phyloP scores from a whole-genome alignment of 2,329 filamentous ascomycete genomes.

The Cladosporium colombiae region DNA sequence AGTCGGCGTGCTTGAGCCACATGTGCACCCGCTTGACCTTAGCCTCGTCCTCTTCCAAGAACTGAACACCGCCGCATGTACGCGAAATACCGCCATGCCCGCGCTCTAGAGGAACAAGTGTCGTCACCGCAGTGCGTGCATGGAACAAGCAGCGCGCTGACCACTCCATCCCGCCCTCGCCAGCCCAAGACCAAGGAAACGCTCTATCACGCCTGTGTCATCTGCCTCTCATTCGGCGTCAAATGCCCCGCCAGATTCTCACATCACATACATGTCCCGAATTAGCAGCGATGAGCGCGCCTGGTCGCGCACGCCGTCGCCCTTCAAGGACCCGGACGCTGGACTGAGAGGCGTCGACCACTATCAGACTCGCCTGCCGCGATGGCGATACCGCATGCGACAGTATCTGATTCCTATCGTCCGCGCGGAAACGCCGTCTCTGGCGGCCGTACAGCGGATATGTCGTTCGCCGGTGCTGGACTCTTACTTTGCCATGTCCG shows the following conservation, averaged over 20 bases:
- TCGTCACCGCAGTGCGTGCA: slow-evolving; percentile 6
- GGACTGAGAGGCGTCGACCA: slow-evolving; percentile 75
- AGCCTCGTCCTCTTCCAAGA: neutral
- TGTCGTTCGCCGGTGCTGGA: slow-evolving; percentile 83
- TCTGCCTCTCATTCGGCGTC: slow-evolving; percentile 9
- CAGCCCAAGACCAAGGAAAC: neutral
- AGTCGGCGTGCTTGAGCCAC: slow-evolving; percentile 2
- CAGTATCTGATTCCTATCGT: slow-evolving; percentile 81
- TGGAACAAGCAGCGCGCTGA: neutral
- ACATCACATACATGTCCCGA: slow-evolving; percentile 15
- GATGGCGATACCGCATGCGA: slow-evolving; percentile 85
- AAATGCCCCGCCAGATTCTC: slow-evolving; percentile 13
- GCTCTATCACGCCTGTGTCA: neutral
- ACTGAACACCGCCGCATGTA: neutral
- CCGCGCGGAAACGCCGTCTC: slow-evolving; percentile 91
- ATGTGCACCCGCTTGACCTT: neutral
- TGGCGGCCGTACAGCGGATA: slow-evolving; percentile 80
- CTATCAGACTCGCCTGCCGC: slow-evolving; percentile 67
- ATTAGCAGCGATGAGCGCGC: slow-evolving; percentile 16
- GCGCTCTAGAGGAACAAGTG: slow-evolving; percentile 7
- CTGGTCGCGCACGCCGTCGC: slow-evolving; percentile 30
- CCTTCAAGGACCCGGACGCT: slow-evolving; percentile 57
- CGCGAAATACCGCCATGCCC: slow-evolving; percentile 10
- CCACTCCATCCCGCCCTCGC: neutral
- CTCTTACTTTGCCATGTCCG: slow-evolving; percentile 94